Evolutionary conservation across 2,329 filamentous ascomycete genomes (phyloP).

Genomic region (Colletotrichum trifolii): DNA sequence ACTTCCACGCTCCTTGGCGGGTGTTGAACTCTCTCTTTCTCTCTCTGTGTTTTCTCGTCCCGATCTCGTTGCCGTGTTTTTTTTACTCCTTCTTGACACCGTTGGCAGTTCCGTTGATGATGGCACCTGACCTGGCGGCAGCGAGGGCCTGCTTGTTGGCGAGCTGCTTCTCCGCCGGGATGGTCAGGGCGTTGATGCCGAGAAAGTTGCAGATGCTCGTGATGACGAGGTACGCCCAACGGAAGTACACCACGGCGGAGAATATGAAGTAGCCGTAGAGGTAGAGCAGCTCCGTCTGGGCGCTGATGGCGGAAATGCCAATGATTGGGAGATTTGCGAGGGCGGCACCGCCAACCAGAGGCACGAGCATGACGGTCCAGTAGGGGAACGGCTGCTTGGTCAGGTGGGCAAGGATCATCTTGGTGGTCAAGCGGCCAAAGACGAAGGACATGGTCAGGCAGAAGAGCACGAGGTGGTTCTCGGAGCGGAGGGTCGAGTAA

Average conservation of each 20-base stretch:
- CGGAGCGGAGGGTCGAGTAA: slow-evolving; percentile 80
- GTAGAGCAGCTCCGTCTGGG: slow-evolving; percentile 79
- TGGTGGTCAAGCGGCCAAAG: slow-evolving; percentile 97
- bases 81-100: slow-evolving; percentile 43
- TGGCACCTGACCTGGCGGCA: slow-evolving; percentile 44
- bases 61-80: slow-evolving; percentile 19
- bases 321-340: slow-evolving; percentile 85
- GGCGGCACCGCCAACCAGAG: slow-evolving; percentile 85
- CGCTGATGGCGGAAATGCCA: slow-evolving; percentile 74
- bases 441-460: slow-evolving; percentile 96
- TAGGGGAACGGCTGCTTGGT: slow-evolving; percentile 94
- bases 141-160: slow-evolving; percentile 61
- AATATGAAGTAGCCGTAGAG: slow-evolving; percentile 87
- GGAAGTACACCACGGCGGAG: slow-evolving; percentile 85
- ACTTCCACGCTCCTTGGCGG: neutral
- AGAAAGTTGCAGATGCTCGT: slow-evolving; percentile 91
- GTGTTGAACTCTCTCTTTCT: slow-evolving; percentile 5
- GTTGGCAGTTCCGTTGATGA: slow-evolving; percentile 41
- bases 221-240: slow-evolving; percentile 93
- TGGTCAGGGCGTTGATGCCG: slow-evolving; percentile 94
- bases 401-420: slow-evolving; percentile 97
- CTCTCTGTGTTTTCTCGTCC: neutral
- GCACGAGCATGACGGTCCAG: slow-evolving; percentile 92
- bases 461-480: slow-evolving; percentile 92
- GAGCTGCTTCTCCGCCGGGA: slow-evolving; percentile 71